A percentile compares a stretch with the other conserved stretches of the same genome.
Evolutionary conservation across 768 basidiomycete genomes (phyloP).

Genomic region (Tulasnella sp.): DNA sequence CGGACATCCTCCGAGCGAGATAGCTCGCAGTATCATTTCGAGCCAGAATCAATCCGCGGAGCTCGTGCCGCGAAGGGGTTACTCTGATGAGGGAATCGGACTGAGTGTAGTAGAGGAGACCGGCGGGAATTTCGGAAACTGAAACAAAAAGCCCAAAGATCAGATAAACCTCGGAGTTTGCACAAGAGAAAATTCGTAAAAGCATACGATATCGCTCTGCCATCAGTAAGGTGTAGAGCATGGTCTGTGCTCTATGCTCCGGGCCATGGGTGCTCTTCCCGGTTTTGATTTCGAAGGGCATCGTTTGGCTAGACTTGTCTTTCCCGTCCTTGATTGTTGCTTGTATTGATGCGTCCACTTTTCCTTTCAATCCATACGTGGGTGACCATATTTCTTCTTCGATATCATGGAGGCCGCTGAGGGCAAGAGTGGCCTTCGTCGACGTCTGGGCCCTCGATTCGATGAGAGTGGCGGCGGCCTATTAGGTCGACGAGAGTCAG

Average conservation of each 20-base stretch:
- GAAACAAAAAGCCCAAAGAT: background rate
- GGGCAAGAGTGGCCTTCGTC: slow-evolving; percentile 46
- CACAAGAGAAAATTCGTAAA: background rate
- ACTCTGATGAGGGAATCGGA: slow-evolving; percentile 79
- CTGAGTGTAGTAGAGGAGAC: slow-evolving; percentile 91
- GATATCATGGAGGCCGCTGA: slow-evolving; percentile 67
- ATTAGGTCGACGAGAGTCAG: background rate
- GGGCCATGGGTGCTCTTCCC: slow-evolving; percentile 64
- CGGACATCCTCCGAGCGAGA: slow-evolving; percentile 42
- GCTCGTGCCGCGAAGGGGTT: slow-evolving; percentile 65
- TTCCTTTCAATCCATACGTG: slow-evolving; percentile 88
- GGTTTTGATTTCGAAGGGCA: slow-evolving; percentile 95
- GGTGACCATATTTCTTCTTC: slow-evolving; percentile 99
- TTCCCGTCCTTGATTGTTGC: slow-evolving; percentile 39
- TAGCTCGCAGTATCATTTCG: slow-evolving; percentile 79
- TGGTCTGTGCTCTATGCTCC: slow-evolving; percentile 96
- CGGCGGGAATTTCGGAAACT: slow-evolving; percentile 65
- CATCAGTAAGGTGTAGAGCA: slow-evolving; percentile 87
- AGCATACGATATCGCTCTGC: slow-evolving; percentile 65
- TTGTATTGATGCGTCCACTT: slow-evolving; percentile 83
- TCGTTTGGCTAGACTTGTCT: slow-evolving; percentile 22
- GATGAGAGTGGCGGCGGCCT: slow-evolving; percentile 55
- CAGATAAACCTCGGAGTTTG: background rate
- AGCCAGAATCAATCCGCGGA: slow-evolving; percentile 67
- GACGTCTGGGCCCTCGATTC: slow-evolving; percentile 48